Evolutionary conservation across 1,284 basidiomycete genomes (phyloP), one percentile per base, ranked within the genome.

Genomic region (Cutaneotrichosporon dermatis): DNA sequence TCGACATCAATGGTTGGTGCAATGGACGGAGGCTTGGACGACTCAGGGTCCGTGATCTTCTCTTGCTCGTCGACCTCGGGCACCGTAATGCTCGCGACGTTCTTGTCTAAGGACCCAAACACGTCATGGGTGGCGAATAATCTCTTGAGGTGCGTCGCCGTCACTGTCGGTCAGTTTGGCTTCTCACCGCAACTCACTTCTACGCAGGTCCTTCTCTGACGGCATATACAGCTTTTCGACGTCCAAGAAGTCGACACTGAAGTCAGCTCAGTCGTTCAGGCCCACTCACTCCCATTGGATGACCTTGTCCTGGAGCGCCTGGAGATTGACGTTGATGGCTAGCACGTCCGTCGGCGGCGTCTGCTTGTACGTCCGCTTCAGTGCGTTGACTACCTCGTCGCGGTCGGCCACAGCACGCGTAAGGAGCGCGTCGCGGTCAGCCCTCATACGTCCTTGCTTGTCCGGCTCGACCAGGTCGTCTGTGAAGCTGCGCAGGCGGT

Each of bases 271-370:
- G 42, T 35, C 11, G n/a, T 39, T 12, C 25, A 53, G 11, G 7
- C 4, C 11, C 71, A 79, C 80, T 69, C 72, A 81, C 63, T 82
- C 93, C 91, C 94, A 98, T 45, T 89, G 89, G n/a, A 97, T 92
- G 54, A 96, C 92, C 76, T 89, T 90, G 71, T 96, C 92, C 78
- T 97, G 94, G 45, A 94, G 83, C 59, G 87, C 86, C 4, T 90
- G 86, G 51, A 93, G 86, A 6, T 95, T 90, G 60, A 86, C 85
- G 67, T 95, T 98, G 60, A 98, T 82, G 50, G 88, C 89, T 43
- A 97, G 83, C 1, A 92, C 94, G 72, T 96, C 91, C 13, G 86
- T 90, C 51, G 88, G 84, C 0, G 85, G 75, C 0, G 91, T 88
- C 61, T 90, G 86, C 66, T 83, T 84, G 78, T 97, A 96, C 10